Conservation (phyloP, 164 flowering plant species). For the Vitis cinerea region DNA sequence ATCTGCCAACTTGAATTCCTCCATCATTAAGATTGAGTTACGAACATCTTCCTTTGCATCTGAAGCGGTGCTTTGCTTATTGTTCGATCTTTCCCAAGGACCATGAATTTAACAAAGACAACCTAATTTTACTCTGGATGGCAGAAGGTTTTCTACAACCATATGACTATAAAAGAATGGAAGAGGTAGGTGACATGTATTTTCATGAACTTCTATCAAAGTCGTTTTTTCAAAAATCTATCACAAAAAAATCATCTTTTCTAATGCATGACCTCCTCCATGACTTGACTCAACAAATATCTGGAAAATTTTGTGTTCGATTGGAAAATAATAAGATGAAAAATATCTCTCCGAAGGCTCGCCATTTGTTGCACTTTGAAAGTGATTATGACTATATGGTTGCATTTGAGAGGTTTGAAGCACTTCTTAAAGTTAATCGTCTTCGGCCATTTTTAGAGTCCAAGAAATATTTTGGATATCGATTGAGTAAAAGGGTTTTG, state of each 20-base stretch:
- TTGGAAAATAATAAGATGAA: neutral
- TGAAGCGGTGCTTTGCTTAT: neutral
- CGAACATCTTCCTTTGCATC: neutral
- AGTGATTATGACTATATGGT: neutral
- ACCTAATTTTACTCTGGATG: neutral
- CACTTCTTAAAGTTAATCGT: neutral
- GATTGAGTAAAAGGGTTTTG: too few relatives aligned
- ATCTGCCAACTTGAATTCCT: neutral
- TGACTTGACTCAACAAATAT: neutral
- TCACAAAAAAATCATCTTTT: neutral
- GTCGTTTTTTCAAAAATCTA: neutral
- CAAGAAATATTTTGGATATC: too few relatives aligned
- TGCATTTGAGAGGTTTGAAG: neutral
- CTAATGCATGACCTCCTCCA: neutral
- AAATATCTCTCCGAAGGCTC: neutral
- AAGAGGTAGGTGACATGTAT: neutral
- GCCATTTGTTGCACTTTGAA: too few relatives aligned
- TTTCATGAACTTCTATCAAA: too few relatives aligned
- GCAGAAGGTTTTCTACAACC: neutral
- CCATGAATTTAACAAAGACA: neutral
- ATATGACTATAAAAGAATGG: neutral
- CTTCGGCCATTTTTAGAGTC: neutral
- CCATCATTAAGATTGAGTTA: neutral
- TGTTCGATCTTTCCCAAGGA: neutral
- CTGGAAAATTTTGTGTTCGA: neutral